Base-by-base conservation (phyloP, 1,139 yeast species). In the Sugiyamaella pinicola region DNA sequence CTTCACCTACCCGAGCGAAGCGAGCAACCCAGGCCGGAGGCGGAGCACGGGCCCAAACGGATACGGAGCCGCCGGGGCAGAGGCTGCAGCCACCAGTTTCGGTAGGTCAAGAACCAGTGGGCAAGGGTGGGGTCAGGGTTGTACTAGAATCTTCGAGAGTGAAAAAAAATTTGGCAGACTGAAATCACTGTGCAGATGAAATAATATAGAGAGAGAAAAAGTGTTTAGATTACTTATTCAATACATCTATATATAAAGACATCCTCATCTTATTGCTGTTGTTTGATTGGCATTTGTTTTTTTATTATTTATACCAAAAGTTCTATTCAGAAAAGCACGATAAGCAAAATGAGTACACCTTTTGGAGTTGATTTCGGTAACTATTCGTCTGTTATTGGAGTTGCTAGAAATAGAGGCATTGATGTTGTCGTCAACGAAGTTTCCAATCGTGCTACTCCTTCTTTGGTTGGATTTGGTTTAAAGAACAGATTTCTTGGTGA, bases 351-450 rank as follows among this genome's bases (percentile, higher is more conserved):
- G 87, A 83, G 88, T 73, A 83, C 88, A 72, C 97, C 98, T 74
- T 88, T 93, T 69, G 99, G 99, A 79, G 86, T 93, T 75, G 99
- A 93, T 83, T 85, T 93, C 72, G 99, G 99, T 78, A 90, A 90
- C 78, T 80, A 82, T 79, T 87, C 81, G 59, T 84, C 96, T 60
- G 97, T 91, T 64, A 82, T 93, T 70, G 98, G 97, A 46, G 96
- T 95, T 71, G 99, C 99, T 60, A 87, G 95, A 74, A 93, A 93
- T 83, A 85, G 98, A 79, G 98, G 98, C 70, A 93, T 95, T 72
- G 99, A 93, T 74, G 85, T 95, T 67, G 88, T 93, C 67, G 98
- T 93, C 77, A 95, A 95, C 73, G 99, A 93, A 75, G 99, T 93
- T 51, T 91, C 98, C 54, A 93, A 93, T 84, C 87, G 99, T 76